These are phyloP conservation scores for Platismatia glauca DNA, from an alignment of 495 filamentous ascomycete species.

Conservation along the genomic window DNA sequence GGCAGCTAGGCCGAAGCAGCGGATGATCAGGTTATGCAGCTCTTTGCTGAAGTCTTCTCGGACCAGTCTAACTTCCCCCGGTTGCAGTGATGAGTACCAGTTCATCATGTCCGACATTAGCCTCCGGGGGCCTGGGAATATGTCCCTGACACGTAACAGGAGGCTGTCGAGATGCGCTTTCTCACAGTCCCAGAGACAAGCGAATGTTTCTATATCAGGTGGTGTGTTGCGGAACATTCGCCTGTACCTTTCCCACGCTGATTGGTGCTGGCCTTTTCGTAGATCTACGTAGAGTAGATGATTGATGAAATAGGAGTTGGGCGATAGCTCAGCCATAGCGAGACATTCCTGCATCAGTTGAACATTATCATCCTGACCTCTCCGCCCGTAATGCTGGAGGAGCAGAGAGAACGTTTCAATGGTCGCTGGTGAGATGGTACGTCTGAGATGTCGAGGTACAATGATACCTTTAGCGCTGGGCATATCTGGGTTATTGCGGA, in stretches of 20 bases:
- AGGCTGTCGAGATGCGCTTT: constrained; percentile 45
- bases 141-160: constrained; percentile 29
- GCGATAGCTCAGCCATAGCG: constrained; percentile 47
- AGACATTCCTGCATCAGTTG: constrained; percentile 50
- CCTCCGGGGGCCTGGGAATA: constrained; percentile 40
- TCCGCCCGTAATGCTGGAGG: constrained; percentile 58
- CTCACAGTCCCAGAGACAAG: constrained; percentile 54
- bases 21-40: constrained; percentile 48
- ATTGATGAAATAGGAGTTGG: constrained; percentile 67
- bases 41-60: constrained; percentile 39
- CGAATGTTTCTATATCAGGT: constrained; percentile 62
- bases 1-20: constrained; percentile 43
- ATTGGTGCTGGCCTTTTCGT: constrained; percentile 41
- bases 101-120: constrained; percentile 56
- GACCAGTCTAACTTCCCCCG: constrained; percentile 19
- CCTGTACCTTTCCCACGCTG: constrained; percentile 49
- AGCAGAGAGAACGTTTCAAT: constrained; percentile 71
- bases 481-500: background rate
- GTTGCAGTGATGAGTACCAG: constrained; percentile 36
- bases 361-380: constrained; percentile 47
- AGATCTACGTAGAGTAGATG: constrained; percentile 56
- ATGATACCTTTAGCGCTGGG: constrained; percentile 17
- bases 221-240: constrained; percentile 38
- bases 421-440: constrained; percentile 48
- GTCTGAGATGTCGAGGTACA: constrained; percentile 33